Evolutionary conservation across 2,329 filamentous ascomycete species (phyloP), one percentile per base, ranked within the genome.

Genomic region (Akanthomyces uredinophilus): DNA sequence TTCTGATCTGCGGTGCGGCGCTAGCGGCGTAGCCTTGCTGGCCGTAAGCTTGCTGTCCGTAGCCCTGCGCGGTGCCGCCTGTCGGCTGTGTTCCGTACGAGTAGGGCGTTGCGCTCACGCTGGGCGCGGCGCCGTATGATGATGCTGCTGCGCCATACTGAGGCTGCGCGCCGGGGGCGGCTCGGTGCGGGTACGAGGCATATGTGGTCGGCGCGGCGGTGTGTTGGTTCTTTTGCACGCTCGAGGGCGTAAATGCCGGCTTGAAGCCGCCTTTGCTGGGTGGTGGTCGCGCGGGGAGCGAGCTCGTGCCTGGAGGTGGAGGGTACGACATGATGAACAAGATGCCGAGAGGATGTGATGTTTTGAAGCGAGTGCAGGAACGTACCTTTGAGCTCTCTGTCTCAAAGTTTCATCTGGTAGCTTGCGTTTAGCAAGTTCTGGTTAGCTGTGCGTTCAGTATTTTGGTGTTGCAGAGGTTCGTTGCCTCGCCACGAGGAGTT

Each of bases 291-390:
- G 91, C 87, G 67, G 91, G 91, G 44, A 96, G 88, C 68, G 74
- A 75, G 71, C 67, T 75, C 70, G 78, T 75, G 70, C 90, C 90
- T 91, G 91, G 89, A 89, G 89, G 89, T 73, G 88, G 88, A 78
- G 90, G 88, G 83, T 91, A 91, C 78, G 90, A 88, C 91, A 94
- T 94, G 83, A 87, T 87, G 84, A 87, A 87, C 78, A 81, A 77
- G 63, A 56, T 49, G 61, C 16, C 52, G 52, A n/a, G 22, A 44
- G 22, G 20, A 52, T 27, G 10, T 52, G 41, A n/a, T 63, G 63
- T 52, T 64, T 62, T 60, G 60, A 61, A 57, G 63, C 58, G 22
- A 27, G 39, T 57, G 51, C 52, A 43, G 54, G 22, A 50, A 63
- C 61, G 61, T 63, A 63, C 61, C 61, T 58, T 63, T 59, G 61